phyloP scores from a whole-genome alignment of 2,329 filamentous ascomycete genomes.

The Rachicladosporium sp. region DNA sequence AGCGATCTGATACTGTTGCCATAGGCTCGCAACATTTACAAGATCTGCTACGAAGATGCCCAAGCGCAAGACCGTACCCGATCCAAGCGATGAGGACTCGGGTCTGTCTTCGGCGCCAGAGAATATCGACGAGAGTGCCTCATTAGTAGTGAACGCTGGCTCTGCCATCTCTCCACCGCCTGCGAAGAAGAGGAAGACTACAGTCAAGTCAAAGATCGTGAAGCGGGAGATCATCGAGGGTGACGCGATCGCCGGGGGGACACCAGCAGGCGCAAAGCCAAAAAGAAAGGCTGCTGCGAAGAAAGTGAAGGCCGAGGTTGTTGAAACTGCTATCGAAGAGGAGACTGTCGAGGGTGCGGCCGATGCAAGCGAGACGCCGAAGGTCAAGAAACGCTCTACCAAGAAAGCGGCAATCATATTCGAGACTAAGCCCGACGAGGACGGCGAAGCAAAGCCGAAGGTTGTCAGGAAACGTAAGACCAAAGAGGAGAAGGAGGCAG shows the following conservation, averaged over 20 bases:
- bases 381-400: background rate
- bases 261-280: background rate
- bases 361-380: background rate
- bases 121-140: slow-evolving; percentile 6
- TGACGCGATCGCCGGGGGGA: background rate
- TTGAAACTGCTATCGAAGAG: slow-evolving; percentile 7
- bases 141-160: slow-evolving; percentile 2
- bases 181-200: slow-evolving; percentile 13
- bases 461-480: slow-evolving; percentile 38
- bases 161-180: slow-evolving; percentile 4
- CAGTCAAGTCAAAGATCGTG: background rate
- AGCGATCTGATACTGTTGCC: too few relatives aligned
- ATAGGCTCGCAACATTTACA: too few relatives aligned
- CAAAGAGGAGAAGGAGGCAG: slow-evolving; percentile 44
- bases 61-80: slow-evolving; percentile 12
- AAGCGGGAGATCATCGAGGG: background rate
- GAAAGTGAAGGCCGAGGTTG: slow-evolving; percentile 7
- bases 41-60: slow-evolving; percentile 10
- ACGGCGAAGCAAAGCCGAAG: background rate
- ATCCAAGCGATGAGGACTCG: slow-evolving; percentile 7
- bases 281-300: background rate
- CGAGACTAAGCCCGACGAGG: background rate
- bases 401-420: too few relatives aligned
- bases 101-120: slow-evolving; percentile 13
- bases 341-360: slow-evolving; percentile 3